Evolutionary conservation across 2,329 filamentous ascomycete species (phyloP).

Genomic region (Aphanoascus verrucosus): DNA sequence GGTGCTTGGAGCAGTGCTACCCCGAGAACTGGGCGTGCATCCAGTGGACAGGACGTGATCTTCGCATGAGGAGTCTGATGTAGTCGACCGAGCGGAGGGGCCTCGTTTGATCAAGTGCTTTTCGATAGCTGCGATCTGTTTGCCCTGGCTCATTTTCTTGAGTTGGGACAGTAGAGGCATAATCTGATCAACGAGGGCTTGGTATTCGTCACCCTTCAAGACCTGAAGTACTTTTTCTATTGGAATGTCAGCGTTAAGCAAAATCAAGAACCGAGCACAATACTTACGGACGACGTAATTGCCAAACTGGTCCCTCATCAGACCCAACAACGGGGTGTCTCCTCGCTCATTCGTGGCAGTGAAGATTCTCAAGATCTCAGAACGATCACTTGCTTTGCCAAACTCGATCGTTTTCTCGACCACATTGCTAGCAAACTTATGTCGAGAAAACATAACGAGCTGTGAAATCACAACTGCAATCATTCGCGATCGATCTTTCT

Average conservation of each 20-base stretch:
- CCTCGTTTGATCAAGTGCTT: slow-evolving; percentile 23
- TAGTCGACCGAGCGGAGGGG: neutral
- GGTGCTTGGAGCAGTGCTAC: slow-evolving; percentile 6
- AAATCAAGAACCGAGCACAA: neutral
- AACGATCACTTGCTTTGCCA: slow-evolving; percentile 58
- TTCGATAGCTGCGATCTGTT: slow-evolving; percentile 56
- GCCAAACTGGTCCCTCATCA: slow-evolving; percentile 85
- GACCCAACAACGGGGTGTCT: slow-evolving; percentile 56
- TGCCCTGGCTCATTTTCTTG: slow-evolving; percentile 54
- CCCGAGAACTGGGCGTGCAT: slow-evolving; percentile 6
- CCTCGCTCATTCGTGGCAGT: slow-evolving; percentile 52
- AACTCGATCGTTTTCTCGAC: slow-evolving; percentile 82
- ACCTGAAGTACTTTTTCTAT: slow-evolving; percentile 67
- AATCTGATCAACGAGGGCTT: slow-evolving; percentile 52
- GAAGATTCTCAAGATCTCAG: slow-evolving; percentile 55
- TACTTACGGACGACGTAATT: slow-evolving; percentile 94
- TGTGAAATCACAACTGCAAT: slow-evolving; percentile 62
- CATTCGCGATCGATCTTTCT: slow-evolving; percentile 61
- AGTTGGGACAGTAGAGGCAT: slow-evolving; percentile 50
- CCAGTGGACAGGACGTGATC: slow-evolving; percentile 1
- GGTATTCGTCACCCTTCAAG: slow-evolving; percentile 50
- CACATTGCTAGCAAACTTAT: slow-evolving; percentile 95
- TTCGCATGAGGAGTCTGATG: neutral
- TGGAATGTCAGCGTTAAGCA: slow-evolving; percentile 11
- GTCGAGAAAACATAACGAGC: slow-evolving; percentile 68